Percentiles rank a stretch among this genome's conserved stretches.
Conservation (phyloP, 73 alveolate genomes). For the Paramecium primaurelia region DNA sequence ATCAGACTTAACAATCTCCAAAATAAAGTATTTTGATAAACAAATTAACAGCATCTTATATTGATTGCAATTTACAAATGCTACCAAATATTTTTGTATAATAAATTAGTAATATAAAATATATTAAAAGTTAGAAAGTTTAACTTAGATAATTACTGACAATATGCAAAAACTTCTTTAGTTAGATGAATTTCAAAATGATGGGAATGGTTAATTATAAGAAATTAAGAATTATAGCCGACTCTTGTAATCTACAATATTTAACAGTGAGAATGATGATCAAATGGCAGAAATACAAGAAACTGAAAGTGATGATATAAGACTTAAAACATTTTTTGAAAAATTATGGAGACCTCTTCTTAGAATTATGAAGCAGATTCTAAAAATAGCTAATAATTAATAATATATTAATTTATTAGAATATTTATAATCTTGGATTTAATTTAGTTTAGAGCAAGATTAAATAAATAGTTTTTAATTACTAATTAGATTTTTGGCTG, state of each 20-base stretch:
- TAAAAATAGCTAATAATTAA: constrained; percentile 2
- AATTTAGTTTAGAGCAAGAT: neutral
- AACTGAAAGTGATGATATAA: neutral
- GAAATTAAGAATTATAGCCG: neutral
- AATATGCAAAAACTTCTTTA: neutral
- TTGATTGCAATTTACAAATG: neutral
- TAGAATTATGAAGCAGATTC: neutral
- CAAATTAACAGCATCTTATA: neutral
- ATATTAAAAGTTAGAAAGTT: neutral
- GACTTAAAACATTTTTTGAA: neutral
- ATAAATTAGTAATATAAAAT: neutral
- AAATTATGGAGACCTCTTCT: constrained; percentile 20
- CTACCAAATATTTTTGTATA: neutral
- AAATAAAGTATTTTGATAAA: neutral
- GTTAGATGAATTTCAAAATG: neutral
- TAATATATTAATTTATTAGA: neutral
- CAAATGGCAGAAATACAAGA: neutral
- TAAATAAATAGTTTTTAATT: neutral
- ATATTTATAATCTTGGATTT: neutral
- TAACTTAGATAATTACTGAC: constrained; percentile 6
- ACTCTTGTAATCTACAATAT: neutral
- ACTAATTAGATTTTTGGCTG: neutral
- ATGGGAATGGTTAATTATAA: neutral
- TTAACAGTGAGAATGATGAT: neutral
- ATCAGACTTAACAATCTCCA: neutral